These are phyloP conservation scores for Neurospora sp. DNA, from an alignment of 495 filamentous ascomycete genomes.

Conservation along the genomic window DNA sequence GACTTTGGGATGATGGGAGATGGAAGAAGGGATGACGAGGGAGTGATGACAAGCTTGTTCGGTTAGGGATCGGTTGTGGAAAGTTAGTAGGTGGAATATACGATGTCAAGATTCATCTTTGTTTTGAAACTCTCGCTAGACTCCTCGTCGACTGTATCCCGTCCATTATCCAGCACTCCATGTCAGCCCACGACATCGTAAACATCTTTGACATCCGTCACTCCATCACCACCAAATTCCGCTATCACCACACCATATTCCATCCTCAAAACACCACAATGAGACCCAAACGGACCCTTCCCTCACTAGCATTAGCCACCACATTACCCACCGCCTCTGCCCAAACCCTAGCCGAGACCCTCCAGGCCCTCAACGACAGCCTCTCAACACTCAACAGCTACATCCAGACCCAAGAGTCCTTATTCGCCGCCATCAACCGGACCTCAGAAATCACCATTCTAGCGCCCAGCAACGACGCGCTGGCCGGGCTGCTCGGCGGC, in stretches of 20 bases:
- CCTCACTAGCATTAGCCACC: neutral
- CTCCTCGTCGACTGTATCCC: neutral
- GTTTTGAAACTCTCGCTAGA: neutral
- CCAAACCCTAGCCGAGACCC: constrained; percentile 20
- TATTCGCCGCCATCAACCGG: constrained; percentile 29
- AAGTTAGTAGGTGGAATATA: neutral
- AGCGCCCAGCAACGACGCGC: constrained; percentile 52
- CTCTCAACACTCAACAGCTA: constrained; percentile 35
- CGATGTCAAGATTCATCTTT: neutral
- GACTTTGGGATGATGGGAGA: neutral
- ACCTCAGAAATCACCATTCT: constrained; percentile 51
- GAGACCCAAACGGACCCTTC: neutral
- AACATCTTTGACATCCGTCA: neutral
- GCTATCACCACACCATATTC: neutral
- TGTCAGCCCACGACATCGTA: neutral
- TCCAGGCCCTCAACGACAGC: constrained; percentile 25
- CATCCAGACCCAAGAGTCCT: constrained; percentile 28
- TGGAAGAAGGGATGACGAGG: neutral
- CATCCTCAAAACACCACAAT: neutral
- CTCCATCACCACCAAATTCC: neutral
- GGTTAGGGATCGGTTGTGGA: neutral
- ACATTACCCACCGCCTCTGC: neutral
- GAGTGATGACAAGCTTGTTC: neutral
- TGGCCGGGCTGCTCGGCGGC: constrained; percentile 28
- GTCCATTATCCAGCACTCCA: neutral